These are phyloP conservation scores for Dendrobium nobile DNA, from an alignment of 106 monocot genomes.

Conservation along the genomic window DNA sequence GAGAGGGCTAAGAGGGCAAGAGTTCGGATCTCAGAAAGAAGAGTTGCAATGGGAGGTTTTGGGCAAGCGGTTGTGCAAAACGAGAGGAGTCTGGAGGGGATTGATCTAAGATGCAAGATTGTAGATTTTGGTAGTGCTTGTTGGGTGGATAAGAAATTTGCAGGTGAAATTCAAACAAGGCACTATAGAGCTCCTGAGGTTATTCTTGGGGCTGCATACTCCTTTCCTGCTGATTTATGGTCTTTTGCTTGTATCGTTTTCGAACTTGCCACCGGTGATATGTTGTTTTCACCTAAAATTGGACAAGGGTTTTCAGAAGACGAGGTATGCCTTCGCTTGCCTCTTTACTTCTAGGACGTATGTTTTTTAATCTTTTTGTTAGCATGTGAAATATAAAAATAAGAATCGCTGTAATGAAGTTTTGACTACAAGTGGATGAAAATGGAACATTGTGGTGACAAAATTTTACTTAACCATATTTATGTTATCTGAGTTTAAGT, in stretches of 20 bases:
- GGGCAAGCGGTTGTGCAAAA: constrained; percentile 10
- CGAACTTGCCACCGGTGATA: constrained; percentile 94
- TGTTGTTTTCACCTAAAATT: constrained; percentile 65
- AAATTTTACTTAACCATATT: too few species aligned
- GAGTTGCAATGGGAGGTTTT: constrained; percentile 47
- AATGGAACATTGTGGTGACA: too few species aligned
- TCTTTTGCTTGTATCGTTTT: constrained; percentile 91
- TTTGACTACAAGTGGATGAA: too few species aligned
- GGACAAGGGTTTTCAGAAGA: constrained; percentile 76
- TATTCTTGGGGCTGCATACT: constrained; percentile 77
- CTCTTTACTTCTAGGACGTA: background rate
- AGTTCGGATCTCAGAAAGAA: constrained; percentile 56
- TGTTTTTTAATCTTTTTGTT: background rate
- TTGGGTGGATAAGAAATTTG: constrained; percentile 63
- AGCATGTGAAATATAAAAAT: background rate
- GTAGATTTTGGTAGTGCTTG: constrained; percentile 96
- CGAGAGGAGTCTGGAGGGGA: constrained; percentile 73
- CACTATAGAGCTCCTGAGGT: constrained; percentile 92
- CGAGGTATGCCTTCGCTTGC: constrained; percentile 41
- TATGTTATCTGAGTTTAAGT: too few species aligned
- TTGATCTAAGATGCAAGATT: constrained; percentile 80
- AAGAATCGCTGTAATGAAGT: background rate
- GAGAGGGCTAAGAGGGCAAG: constrained; percentile 62
- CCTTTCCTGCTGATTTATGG: constrained; percentile 83
- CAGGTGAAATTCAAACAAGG: constrained; percentile 77